Evolutionary conservation across 2,329 filamentous ascomycete species (phyloP).

Genomic region (Leptographium wingfieldii): DNA sequence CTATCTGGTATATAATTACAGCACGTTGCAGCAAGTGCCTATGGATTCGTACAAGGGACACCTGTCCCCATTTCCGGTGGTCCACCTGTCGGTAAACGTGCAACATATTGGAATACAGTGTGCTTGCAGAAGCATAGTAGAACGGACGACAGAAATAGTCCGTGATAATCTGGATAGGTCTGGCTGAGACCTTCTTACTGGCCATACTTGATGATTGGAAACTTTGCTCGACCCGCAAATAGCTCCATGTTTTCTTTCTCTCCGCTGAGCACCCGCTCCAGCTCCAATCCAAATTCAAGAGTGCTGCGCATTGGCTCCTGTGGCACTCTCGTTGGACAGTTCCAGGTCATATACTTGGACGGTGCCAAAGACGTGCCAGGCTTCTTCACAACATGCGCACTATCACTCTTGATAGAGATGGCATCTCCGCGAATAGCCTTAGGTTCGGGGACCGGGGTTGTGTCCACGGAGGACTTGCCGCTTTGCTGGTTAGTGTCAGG

Average conservation of each 20-base stretch:
- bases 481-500: neutral
- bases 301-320: constrained; percentile 11
- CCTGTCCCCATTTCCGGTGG: no score
- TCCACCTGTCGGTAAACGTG: no score
- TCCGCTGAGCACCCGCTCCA: constrained; percentile 11
- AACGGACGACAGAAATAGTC: no score
- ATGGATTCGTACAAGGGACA: no score
- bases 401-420: constrained; percentile 12
- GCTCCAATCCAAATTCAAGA: constrained; percentile 10
- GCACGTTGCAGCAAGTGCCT: no score
- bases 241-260: constrained; percentile 7
- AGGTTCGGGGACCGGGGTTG: neutral
- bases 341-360: constrained; percentile 14
- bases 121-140: no score
- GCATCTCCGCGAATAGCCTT: neutral
- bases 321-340: constrained; percentile 9
- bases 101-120: no score
- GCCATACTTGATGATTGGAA: neutral
- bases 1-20: no score
- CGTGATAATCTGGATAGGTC: no score
- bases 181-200: neutral
- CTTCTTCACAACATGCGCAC: neutral
- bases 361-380: neutral
- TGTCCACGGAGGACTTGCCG: neutral
- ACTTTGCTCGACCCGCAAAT: neutral